Evolutionary conservation across 1,284 basidiomycete species (phyloP).

Genomic region (Tetrapyrgos nigripes): DNA sequence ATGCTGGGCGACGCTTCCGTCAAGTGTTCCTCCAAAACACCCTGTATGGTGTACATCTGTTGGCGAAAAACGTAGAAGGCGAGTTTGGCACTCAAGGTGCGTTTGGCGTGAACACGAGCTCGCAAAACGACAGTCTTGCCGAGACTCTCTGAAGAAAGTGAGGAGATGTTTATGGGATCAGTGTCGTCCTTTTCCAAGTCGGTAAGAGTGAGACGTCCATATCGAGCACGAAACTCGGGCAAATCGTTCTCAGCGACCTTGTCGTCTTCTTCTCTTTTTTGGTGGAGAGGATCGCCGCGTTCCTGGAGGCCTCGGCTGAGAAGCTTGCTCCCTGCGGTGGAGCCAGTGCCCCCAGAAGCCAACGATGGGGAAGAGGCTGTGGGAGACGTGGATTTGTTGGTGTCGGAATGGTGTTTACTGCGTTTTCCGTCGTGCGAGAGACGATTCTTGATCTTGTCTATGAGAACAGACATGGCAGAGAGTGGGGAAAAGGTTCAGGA

Average conservation of each 20-base stretch:
- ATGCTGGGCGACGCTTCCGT: slow-evolving; percentile 92
- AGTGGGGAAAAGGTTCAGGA: background rate
- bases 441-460: background rate
- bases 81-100: slow-evolving; percentile 92
- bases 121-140: slow-evolving; percentile 78
- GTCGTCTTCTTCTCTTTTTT: slow-evolving; percentile 5
- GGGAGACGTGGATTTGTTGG: background rate
- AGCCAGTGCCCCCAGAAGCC: background rate
- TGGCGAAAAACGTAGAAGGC: slow-evolving; percentile 94
- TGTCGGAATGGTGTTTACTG: background rate
- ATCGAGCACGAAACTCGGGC: slow-evolving; percentile 7
- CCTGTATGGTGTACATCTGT: slow-evolving; percentile 89
- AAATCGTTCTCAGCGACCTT: slow-evolving; percentile 1
- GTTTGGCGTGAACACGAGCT: slow-evolving; percentile 90
- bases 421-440: background rate
- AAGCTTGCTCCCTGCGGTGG: background rate
- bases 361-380: background rate
- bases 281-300: background rate
- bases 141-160: slow-evolving; percentile 75
- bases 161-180: slow-evolving; percentile 43
- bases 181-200: slow-evolving; percentile 1
- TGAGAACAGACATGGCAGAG: background rate
- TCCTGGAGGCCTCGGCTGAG: background rate
- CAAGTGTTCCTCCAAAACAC: slow-evolving; percentile 76
- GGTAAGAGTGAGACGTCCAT: background rate